Evolutionary conservation across 1,139 yeast species (phyloP), one percentile per base, ranked within the genome.

Genomic region (Diutina siamensis): DNA sequence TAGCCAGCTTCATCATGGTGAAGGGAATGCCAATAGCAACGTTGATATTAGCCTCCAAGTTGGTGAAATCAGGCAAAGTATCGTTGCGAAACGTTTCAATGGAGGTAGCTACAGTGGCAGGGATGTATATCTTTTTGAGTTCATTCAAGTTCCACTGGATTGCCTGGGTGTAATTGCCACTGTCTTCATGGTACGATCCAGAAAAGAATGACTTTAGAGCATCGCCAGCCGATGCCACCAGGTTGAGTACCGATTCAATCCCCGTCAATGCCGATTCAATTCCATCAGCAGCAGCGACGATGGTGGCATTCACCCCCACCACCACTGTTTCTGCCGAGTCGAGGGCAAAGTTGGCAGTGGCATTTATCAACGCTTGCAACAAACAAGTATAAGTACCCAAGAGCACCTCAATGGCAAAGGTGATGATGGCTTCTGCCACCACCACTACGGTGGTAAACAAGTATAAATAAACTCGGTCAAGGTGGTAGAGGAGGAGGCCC

Each of bases 351-450:
- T 38, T 38, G 3, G 42, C 42, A 8, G 31, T 25, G 12, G 42
- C 31, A 12, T 22, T 32, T 7, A 38, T 27, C 4, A 38, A 32
- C 4, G 42, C 42, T 3, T 10, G 17, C 3, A 38, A 27, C 13
- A 38, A 25, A 25, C 42, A 38, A 8, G 42, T 38, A 17, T 38
- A 38, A 17, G 42, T 38, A 1, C 42, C 42, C 12, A 38, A 18
- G 21, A 38, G 22, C 32, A 38, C 42, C 15, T 38, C 42, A 25
- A 38, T n/a, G 13, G 42, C 42, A 38, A 38, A 38, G 13, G 15
- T 25, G 20, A 38, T 17, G 19, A 25, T 9, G 2, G 31, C 20
- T 25, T 38, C 17, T 3, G 18, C 32, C 32, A 38, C 33, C 5
- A n/a, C 15, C 4, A 38, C 22, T 13, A 38, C 8, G 9, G 18